Evolutionary conservation across 257 asterid species (phyloP), one percentile per base, ranked within the genome.

Genomic region (Ligustrum vulgare): DNA sequence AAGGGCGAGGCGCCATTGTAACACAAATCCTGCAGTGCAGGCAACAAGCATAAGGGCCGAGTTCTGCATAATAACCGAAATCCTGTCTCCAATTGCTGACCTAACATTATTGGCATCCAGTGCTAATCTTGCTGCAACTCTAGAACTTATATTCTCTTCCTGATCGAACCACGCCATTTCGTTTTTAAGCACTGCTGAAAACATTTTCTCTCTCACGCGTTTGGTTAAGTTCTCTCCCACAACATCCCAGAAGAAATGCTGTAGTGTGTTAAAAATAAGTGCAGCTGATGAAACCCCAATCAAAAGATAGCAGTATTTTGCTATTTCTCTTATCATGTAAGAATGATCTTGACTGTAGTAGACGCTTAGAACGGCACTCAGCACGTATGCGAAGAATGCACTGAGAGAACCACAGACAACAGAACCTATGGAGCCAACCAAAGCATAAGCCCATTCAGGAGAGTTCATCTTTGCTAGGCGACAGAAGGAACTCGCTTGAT

Each of bases 101-200:
- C 98, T 74, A 7, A 93, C 98, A 73, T 93, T 91, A 72, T 86
- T 89, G 25, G 98, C 98, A 77, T 94, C 98, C 5, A 94, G 86
- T 51, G 98, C 95, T 75, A 94, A 82, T 84, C 98, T 86, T 0
- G 98, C 98, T 8, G 97, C 84, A 65, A 91, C 80, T 75, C 96
- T 87, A 2, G 97, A 91, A 85, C 98, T 94, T 51, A 89, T 96
- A 6, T 94, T 90, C 75, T 90, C 98, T 73, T 94, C 97, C 81
- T 84, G 97, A 78, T 94, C 98, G 32, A 94, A 94, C 98, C 98
- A 94, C 0, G 98, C 93, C 89, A 91, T 84, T 82, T 94, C 98
- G 54, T 91, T 94, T 71, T 87, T 91, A 28, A 94, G 82, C 36
- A 91, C 96, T 0, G 98, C 97, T 2, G 83, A 85, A 72, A 94